Base-by-base conservation (phyloP, 305 asterid genomes). In the Fraxinus greggii region DNA sequence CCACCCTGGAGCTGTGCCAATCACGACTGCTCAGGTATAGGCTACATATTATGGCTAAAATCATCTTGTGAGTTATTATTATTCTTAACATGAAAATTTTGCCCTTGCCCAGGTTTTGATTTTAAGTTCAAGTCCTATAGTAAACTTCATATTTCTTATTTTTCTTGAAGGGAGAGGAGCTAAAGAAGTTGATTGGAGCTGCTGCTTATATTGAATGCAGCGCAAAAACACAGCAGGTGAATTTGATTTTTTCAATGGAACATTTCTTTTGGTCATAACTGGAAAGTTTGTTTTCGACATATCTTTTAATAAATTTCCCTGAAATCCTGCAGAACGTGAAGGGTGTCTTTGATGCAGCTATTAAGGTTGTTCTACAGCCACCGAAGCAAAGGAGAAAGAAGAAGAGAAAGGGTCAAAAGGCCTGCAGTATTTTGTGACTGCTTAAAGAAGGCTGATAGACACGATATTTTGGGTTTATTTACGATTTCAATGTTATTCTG, bases 311-410 rank as follows among this genome's bases (percentile, higher is more conserved):
- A 67, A 28, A 10, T 48, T 17, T 31, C 77, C 36, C 32, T 17
- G 21, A 73, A 19, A 33, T 4, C 13, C 1, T 24, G 85, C 93
- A 90, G 93, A 89, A 91, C 83, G 91, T 91, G 86, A 91, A 91
- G 84, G 92, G 84, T 8, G 95, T 90, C 75, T 91, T 92, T 33
- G 95, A 90, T 84, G 92, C 93, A 0, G 95, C 95, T 21, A 92
- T 92, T 36, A 90, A 90, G 88, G 88, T 92, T 21, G 97, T 91
- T 7, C 82, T 92, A 81, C 90, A 87, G 82, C 97, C 97, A 28
- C 93, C 97, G 7, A 91, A 88, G 85, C 93, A 88, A 23, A 87
- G 80, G 89, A 90, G 81, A 21, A 48, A 69, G 89, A 85, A 85
- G 84, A 89, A 88, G 86, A 88, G 65, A 40, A 85, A 76, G 83